Evolutionary conservation across 352 stramenopile genomes (phyloP).

Genomic region (Blastocystis sp.): DNA sequence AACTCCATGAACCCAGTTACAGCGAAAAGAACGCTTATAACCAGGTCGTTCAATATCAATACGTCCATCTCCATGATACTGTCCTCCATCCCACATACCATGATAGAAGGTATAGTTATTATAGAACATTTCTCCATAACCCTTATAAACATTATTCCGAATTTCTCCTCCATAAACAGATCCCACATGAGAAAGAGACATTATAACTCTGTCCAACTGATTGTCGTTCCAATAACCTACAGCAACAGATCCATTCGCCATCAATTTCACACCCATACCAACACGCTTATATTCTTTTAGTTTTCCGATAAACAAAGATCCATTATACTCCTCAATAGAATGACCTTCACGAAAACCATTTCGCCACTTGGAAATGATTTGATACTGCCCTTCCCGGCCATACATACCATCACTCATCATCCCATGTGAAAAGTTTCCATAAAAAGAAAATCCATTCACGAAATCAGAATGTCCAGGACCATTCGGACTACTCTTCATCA

Average conservation of each 20-base stretch:
- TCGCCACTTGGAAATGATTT: neutral
- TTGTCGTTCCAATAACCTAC: slow-evolving; percentile 7
- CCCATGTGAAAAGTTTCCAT: neutral
- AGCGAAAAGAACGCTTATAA: neutral
- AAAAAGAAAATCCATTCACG: neutral
- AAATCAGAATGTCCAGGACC: neutral
- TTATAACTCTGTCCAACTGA: neutral
- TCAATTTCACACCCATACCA: neutral
- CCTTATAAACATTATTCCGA: neutral
- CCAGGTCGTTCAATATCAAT: neutral
- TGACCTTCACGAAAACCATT: neutral
- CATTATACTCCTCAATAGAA: slow-evolving; percentile 25
- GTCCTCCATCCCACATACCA: slow-evolving; percentile 14
- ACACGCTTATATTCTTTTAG: neutral
- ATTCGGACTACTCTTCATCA: neutral
- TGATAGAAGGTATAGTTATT: neutral
- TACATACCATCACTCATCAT: slow-evolving; percentile 7
- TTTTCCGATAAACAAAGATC: slow-evolving; percentile 5
- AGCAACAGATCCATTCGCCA: neutral
- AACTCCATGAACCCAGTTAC: slow-evolving; percentile 1
- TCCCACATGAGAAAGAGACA: neutral
- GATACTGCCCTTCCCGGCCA: neutral
- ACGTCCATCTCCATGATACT: slow-evolving; percentile 1
- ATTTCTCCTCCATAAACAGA: neutral
- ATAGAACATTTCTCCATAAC: slow-evolving; percentile 60